A percentile compares a stretch with the other conserved stretches of the same genome.
Evolutionary conservation across 345 rosid genomes (phyloP).

Genomic region (Chamaenerion angustifolium): DNA sequence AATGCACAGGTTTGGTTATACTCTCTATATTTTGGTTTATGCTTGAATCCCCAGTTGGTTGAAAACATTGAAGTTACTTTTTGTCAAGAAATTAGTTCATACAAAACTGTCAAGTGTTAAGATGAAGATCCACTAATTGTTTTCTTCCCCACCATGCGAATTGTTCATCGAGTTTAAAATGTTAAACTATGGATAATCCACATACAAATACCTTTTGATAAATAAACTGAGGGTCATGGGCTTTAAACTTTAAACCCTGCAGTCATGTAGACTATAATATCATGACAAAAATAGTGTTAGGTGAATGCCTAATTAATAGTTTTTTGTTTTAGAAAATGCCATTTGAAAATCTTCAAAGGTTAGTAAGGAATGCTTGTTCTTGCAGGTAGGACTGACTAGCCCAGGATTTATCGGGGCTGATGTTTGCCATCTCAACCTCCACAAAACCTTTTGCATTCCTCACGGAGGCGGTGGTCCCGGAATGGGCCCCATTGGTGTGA

Average conservation of each 20-base stretch:
- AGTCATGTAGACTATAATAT: no score
- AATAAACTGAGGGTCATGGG: no score
- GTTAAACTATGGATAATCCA: no score
- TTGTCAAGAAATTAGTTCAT: no score
- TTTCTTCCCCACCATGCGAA: no score
- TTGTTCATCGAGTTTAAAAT: no score
- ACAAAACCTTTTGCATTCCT: conserved; percentile 96
- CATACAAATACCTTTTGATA: no score
- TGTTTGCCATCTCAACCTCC: conserved; percentile 98
- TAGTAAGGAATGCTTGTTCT: conserved; percentile 2
- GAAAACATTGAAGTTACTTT: no score
- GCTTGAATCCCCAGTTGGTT: background rate
- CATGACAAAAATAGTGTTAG: no score
- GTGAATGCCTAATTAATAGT: background rate
- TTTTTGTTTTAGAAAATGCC: background rate
- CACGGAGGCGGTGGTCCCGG: conserved; percentile 99
- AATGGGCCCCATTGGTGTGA: conserved; percentile 99
- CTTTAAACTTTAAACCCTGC: no score
- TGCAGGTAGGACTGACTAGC: conserved; percentile 89
- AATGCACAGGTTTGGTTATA: conserved; percentile 68
- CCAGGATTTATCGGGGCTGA: conserved; percentile 99
- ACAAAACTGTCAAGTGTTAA: no score
- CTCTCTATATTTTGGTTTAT: background rate
- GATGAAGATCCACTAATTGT: no score
- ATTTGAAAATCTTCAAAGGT: background rate